Evolutionary conservation across 352 stramenopile genomes (phyloP), one percentile per base, ranked within the genome.

Genomic region (Globisporangium spiculum): DNA sequence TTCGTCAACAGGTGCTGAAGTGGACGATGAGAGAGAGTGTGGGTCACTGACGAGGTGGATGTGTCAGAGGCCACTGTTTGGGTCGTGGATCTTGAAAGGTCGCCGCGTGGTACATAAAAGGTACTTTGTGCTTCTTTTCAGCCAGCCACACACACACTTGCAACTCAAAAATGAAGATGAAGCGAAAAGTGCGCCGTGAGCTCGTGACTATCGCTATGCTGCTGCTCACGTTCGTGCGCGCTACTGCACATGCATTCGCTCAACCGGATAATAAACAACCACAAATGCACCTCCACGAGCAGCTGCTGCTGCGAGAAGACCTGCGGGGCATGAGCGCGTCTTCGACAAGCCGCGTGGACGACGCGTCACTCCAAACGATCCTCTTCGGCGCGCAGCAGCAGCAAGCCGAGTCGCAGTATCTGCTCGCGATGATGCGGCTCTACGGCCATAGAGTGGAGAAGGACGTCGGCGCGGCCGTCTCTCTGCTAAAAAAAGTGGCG

Each of bases 401-500:
- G 14, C 60, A 80, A 46, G 63, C 79, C 22, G 78, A 86, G 62
- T 75, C 80, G 10, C 65, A 84, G n/a, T 88, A 88, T 44, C 41
- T 88, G 56, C 62, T 79, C 22, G 80, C 78, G 10, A 75, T 88
- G 68, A 71, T 85, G 60, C 79, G 80, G 34, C 70, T 84, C 64
- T 88, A 88, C 68, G 78, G 80, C 53, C 76, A 83, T 60, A 78
- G 80, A 10, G 68, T 85, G 16, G 55, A 71, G 7, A 66, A 66
- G 24, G 75, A 85, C 54, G 36, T 72, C 24, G 41, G n/a, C 9
- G 68, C 62, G 14, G 76, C 80, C 8, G 75, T 82, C 32, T 58
- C 62, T 22, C 52, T 84, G 41, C 60, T 88, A 16, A 52, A 32
- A 0, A 61, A 66, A 66, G 73, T 76, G 20, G 75, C 78, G 3